A percentile compares a stretch with the other conserved stretches of the same genome.
These are phyloP conservation scores for Pinus tabuliformis DNA, from an alignment of 75 land plant genomes.

Conservation along the genomic window DNA sequence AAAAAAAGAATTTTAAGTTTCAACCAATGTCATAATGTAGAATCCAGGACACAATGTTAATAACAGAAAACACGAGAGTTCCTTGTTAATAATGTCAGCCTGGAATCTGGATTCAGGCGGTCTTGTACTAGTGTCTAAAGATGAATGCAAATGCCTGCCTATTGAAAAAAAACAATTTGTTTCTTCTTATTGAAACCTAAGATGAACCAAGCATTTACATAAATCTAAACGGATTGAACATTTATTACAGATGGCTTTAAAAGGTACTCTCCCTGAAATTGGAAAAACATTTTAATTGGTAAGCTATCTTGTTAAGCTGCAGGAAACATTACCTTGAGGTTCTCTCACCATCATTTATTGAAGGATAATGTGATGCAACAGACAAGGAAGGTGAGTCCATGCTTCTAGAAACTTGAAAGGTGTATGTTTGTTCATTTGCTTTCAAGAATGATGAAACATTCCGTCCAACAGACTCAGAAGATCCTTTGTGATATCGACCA, in stretches of 20 bases:
- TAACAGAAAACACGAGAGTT: too few species aligned
- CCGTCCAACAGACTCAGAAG: background rate
- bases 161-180: too few species aligned
- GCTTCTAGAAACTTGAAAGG: background rate
- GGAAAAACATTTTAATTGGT: background rate
- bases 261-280: background rate
- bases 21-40: background rate
- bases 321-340: constrained; percentile 3
- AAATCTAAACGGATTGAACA: background rate
- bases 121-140: too few species aligned
- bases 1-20: background rate
- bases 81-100: too few species aligned
- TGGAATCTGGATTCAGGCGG: too few species aligned
- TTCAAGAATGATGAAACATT: background rate
- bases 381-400: background rate
- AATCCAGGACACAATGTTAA: background rate
- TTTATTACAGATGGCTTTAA: background rate
- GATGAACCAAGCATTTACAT: background rate
- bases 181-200: background rate
- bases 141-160: too few species aligned
- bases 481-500: background rate
- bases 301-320: background rate
- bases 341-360: background rate
- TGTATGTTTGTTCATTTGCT: background rate
- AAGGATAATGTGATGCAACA: background rate